Evolutionary conservation across 805 yeast genomes (phyloP).

Genomic region (Kregervanrija fluxuum): DNA sequence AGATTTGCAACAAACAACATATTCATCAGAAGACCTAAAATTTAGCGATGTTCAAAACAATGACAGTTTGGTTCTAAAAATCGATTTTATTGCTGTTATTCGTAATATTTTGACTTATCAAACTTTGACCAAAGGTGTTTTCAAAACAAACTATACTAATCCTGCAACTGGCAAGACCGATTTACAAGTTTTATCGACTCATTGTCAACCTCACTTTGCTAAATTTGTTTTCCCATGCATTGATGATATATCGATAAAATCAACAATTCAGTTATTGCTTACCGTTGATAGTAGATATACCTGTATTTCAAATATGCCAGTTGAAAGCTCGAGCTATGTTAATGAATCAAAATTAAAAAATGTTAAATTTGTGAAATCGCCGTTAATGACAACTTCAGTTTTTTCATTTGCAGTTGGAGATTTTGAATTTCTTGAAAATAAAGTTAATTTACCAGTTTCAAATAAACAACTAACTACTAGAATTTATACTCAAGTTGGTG

Average conservation of each 20-base stretch:
- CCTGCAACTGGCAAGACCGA: conserved; percentile 40
- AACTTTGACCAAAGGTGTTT: conserved; percentile 58
- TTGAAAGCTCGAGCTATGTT: conserved; percentile 18
- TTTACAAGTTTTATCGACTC: conserved; percentile 57
- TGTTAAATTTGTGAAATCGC: conserved; percentile 45
- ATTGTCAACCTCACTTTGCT: conserved; percentile 63
- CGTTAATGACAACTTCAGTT: conserved; percentile 53
- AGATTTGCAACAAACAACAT: conserved; percentile 29
- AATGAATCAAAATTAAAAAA: conserved; percentile 19
- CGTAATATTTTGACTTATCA: conserved; percentile 42
- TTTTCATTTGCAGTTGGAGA: conserved; percentile 69
- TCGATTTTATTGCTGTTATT: conserved; percentile 46
- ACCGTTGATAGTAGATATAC: conserved; percentile 38
- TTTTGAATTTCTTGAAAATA: conserved; percentile 42
- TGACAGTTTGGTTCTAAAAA: conserved; percentile 11
- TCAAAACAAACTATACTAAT: conserved; percentile 58
- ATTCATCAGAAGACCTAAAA: conserved; percentile 21
- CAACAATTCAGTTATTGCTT: conserved; percentile 42
- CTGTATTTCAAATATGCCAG: conserved; percentile 44
- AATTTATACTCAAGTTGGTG: conserved; percentile 50
- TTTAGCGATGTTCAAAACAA: conserved; percentile 9
- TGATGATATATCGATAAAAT: conserved; percentile 55
- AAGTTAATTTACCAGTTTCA: conserved; percentile 18
- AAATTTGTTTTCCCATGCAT: conserved; percentile 59
- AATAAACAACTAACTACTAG: conserved; percentile 37